Evolutionary conservation across 106 monocot species (phyloP), one percentile per base, ranked within the genome.

Genomic region (Dendrobium nobile): DNA sequence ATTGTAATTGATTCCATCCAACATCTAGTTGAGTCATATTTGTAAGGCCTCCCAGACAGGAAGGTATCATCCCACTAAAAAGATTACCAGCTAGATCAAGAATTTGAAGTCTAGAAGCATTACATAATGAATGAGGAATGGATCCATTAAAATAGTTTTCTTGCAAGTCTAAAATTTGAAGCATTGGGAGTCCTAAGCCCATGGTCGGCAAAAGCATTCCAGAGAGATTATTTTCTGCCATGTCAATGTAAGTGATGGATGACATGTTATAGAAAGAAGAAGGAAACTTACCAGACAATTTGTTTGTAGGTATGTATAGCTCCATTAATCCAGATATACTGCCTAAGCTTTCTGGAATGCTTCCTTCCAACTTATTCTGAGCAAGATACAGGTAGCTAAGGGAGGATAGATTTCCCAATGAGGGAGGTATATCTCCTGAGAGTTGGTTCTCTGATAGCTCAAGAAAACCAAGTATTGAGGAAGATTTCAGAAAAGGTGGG

Each of bases 51-150:
- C 89, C 84, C 37, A 89, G 15, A 42, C 67, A 75, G 5, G 79
- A 8, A 75, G 87, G 85, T 2, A 90, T 77, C 8, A 10, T 9
- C 9, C 88, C 88, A 22, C 18, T 72, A 37, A 88, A 82, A 6
- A 41, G 26, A 41, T 86, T 88, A 7, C 40, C 13, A 1, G 20
- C 19, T 13, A 88, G 40, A 28, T 44, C 16, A 22, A 88, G 7
- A 7, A 5, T 15, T 37, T 67, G 1, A 1, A 88, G 79, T 0
- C 3, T 0, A 8, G 80, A 73, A 42, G 55, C 68, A 55, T 81
- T 88, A 20, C 79, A 16, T 22, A 89, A 18, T 0, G 86, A 86
- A 20, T 24, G 3, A 19, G 87, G 89, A 75, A 90, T 88, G 2
- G 73, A 24, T 5, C 91, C 91, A 17, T 82, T 54, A 0, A 91